Evolutionary conservation across 2,329 filamentous ascomycete genomes (phyloP), one percentile per base, ranked within the genome.

Genomic region (Botryosphaeria dothidea): DNA sequence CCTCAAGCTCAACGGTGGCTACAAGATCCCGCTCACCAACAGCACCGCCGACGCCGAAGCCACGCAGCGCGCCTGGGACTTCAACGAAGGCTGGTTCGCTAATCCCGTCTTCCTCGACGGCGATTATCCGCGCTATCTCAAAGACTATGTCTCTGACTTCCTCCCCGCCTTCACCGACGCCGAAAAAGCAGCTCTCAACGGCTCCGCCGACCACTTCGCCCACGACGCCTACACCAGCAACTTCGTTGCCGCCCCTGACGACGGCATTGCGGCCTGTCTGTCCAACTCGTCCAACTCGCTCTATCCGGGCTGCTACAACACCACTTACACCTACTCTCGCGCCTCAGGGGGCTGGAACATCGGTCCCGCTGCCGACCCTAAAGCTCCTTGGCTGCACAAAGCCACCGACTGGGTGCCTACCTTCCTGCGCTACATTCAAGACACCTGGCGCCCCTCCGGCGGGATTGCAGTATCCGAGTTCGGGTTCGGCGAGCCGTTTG

Each of bases 41-140:
- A 77, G 74, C 2, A 65, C 69, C 27, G 74, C 65, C 23, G 75
- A 78, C 61, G 76, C 73, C 1, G 43, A 67, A 5, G 77, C 77
- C 9, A 71, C 73, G 0, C 69, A 77, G 46, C 71, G 75, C 11
- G 70, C 72, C n/a, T 77, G 72, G 70, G 75, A 78, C 65, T 79
- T 79, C 70, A 72, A 75, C 58, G 72, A 75, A 67, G 81, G 77
- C 0, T 77, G 77, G 68, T 82, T 82, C 67, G 77, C 73, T 1
- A 76, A 36, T 11, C 80, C 81, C 0, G 74, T 81, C 9, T 82
- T 78, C 67, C 70, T 81, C 2, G 80, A 77, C 7, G 73, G 80
- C 52, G 80, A 83, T 67, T 83, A 82, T 41, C 79, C 79, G 0
- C 66, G 73, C 1, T 74, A 71, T 0, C 70, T 81, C 15, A 78